These are phyloP conservation scores for Debaryomyces udenii DNA, from an alignment of 1,139 yeast species.

Conservation along the genomic window DNA sequence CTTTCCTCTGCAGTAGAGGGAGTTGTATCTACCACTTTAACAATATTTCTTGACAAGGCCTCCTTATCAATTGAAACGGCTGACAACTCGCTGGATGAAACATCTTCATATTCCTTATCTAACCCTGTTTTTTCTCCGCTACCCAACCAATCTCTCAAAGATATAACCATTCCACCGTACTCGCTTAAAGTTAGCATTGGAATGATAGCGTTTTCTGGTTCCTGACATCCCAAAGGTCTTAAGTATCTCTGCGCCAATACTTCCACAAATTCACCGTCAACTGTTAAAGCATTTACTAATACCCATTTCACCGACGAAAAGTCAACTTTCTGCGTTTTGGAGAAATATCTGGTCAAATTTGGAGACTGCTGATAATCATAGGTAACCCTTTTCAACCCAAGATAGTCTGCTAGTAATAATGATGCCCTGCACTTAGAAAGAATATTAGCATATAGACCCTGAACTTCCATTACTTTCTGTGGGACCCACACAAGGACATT, in stretches of 20 bases:
- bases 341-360: slow-evolving; percentile 75
- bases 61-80: slow-evolving; percentile 82
- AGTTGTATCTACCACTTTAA: slow-evolving; percentile 66
- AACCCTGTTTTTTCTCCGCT: slow-evolving; percentile 60
- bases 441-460: slow-evolving; percentile 86
- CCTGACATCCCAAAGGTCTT: slow-evolving; percentile 83
- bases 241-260: slow-evolving; percentile 90
- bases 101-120: slow-evolving; percentile 35
- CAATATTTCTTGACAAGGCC: slow-evolving; percentile 75
- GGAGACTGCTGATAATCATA: slow-evolving; percentile 94
- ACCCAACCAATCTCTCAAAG: slow-evolving; percentile 90
- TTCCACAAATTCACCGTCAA: slow-evolving; percentile 92
- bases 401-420: slow-evolving; percentile 78
- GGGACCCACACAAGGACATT: slow-evolving; percentile 83
- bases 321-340: slow-evolving; percentile 78
- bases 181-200: slow-evolving; percentile 90
- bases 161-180: slow-evolving; percentile 94
- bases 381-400: slow-evolving; percentile 89
- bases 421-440: slow-evolving; percentile 74
- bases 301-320: slow-evolving; percentile 86
- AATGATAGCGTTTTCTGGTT: slow-evolving; percentile 76
- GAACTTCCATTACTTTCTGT: slow-evolving; percentile 69
- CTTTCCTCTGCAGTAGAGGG: slow-evolving; percentile 60
- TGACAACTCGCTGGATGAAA: slow-evolving; percentile 50
- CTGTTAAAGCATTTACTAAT: slow-evolving; percentile 84